Conservation (phyloP, 1,284 basidiomycete genomes). For the Volvariella surrecta region DNA sequence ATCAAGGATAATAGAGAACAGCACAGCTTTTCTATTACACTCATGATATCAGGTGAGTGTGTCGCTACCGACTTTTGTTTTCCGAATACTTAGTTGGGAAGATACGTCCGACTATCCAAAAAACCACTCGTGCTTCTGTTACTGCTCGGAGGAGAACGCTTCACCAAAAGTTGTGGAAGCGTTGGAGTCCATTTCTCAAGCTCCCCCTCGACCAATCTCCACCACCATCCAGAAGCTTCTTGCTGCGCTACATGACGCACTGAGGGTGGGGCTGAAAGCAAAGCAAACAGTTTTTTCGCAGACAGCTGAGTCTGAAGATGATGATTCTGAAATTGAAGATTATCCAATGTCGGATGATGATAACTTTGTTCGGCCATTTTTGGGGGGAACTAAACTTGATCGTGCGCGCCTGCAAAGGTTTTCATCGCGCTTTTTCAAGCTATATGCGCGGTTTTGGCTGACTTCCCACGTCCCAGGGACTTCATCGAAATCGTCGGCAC, state of each 20-base stretch:
- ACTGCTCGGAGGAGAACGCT: conserved; percentile 33
- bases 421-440: conserved; percentile 4
- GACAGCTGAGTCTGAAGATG: conserved; percentile 15
- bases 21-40: conserved; percentile 28
- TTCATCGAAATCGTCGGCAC: conserved; percentile 45
- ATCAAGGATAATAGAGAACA: conserved; percentile 26
- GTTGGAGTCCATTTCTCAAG: conserved; percentile 22
- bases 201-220: conserved; percentile 32
- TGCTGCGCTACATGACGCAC: conserved; percentile 12
- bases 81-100: conserved; percentile 13
- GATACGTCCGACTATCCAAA: conserved; percentile 58
- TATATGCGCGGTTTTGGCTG: background rate
- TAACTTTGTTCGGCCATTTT: conserved; percentile 11
- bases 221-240: conserved; percentile 31
- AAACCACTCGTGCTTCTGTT: conserved; percentile 45
- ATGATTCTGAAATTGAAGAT: conserved; percentile 26
- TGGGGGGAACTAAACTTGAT: conserved; percentile 9
- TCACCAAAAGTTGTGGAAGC: conserved; percentile 34
- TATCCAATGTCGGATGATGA: conserved; percentile 22
- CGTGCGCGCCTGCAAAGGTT: conserved; percentile 18
- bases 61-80: too few relatives aligned
- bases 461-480: conserved; percentile 26
- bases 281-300: conserved; percentile 5
- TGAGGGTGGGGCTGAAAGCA: too few relatives aligned
- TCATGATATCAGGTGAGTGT: conserved; percentile 44